Base-by-base conservation (phyloP, 768 basidiomycete genomes). In the Phylloporus sp. region DNA sequence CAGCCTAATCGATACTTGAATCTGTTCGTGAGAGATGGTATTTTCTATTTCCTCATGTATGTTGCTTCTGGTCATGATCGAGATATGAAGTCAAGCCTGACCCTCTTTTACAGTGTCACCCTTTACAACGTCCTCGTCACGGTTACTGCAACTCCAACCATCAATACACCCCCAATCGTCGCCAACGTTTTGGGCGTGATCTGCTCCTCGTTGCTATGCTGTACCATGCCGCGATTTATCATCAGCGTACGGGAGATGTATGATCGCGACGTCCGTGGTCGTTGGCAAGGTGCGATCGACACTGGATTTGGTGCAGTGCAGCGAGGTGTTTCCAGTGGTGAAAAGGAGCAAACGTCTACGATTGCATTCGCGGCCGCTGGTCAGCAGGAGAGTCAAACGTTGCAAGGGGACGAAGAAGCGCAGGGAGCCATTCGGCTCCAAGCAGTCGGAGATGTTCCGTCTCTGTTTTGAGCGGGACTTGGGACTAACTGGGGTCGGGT, bases 1-100 rank as follows among this genome's bases (percentile, higher is more conserved):
- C 38, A 49, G 29, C 47, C 39, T 5, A 40, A 49, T 31, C 38
- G 28, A n/a, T 49, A 49, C 47, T 9, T 55, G 24, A 26, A 50
- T 23, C 45, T 16, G 10, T 28, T 58, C 2, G 13, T 20, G 13
- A 23, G 6, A 22, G 57, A 57, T 11, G 55, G 51, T 10, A 23
- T 47, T 8, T 18, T 50, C 32, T 58, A 58, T 18, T 57, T 58
- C 32, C 0, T 53, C 3, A 15, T 57, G 55, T 50, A 47, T 26
- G 48, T 50, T 11, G 9, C 27, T 16, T 81, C 71, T 40, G 15
- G 15, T 48, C 15, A 5, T 6, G 16, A 16, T n/a, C n/a, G n/a
- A n/a, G n/a, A 16, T 13, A 23, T 22, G 22, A 16, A 28, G 9
- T 20, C 8, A 20, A 3, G 6, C 18, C 42, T 28, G 27, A 31